A percentile compares a stretch with the other conserved stretches of the same genome.
Conservation (phyloP, 2,329 filamentous ascomycete genomes). For the Curvularia verruculosa region DNA sequence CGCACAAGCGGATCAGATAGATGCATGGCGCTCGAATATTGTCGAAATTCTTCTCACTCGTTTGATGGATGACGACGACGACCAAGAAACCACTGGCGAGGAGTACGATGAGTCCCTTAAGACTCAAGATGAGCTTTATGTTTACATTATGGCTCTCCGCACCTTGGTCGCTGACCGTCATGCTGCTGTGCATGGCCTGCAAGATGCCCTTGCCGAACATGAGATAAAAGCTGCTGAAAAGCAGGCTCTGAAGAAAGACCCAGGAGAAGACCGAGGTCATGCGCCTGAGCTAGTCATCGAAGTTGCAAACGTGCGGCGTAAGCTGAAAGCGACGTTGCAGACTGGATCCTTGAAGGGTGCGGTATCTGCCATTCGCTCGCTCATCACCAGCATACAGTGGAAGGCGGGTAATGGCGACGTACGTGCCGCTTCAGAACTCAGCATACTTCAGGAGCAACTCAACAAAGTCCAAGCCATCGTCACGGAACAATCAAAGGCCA, state of each 20-base stretch:
- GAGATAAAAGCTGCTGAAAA: slow-evolving; percentile 69
- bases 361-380: slow-evolving; percentile 70
- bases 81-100: slow-evolving; percentile 79
- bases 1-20: slow-evolving; percentile 71
- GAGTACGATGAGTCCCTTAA: slow-evolving; percentile 89
- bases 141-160: slow-evolving; percentile 80
- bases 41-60: slow-evolving; percentile 73
- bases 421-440: slow-evolving; percentile 67
- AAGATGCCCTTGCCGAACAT: slow-evolving; percentile 75
- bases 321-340: slow-evolving; percentile 57
- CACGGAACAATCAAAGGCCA: slow-evolving; percentile 59
- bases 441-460: slow-evolving; percentile 69
- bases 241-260: slow-evolving; percentile 64
- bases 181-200: slow-evolving; percentile 75
- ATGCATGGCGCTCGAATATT: slow-evolving; percentile 76
- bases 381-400: slow-evolving; percentile 66
- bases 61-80: slow-evolving; percentile 79
- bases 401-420: slow-evolving; percentile 60
- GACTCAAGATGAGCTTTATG: slow-evolving; percentile 85
- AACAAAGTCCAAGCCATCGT: slow-evolving; percentile 62
- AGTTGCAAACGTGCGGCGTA: slow-evolving; percentile 57
- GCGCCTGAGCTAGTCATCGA: slow-evolving; percentile 69
- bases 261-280: slow-evolving; percentile 62
- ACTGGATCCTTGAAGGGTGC: slow-evolving; percentile 72
- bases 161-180: slow-evolving; percentile 79